Evolutionary conservation across 139 green algal genomes (phyloP).

Genomic region (Trebouxia sp.): DNA sequence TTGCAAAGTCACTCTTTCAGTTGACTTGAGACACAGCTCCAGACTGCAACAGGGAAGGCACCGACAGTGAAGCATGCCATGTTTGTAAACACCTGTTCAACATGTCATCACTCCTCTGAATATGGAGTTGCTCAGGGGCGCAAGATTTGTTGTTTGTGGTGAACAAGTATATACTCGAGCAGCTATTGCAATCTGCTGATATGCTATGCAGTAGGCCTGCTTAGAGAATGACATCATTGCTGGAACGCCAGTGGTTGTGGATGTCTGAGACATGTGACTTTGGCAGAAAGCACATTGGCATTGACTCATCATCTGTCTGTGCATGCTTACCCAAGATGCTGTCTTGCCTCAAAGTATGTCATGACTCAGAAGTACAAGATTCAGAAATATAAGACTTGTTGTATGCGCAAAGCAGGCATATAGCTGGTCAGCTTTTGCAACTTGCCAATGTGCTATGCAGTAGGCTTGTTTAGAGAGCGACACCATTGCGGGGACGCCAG

Average conservation of each 20-base stretch:
- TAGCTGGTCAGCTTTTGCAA: background rate
- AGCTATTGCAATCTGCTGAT: background rate
- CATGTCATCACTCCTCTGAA: too few relatives aligned
- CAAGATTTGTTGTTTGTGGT: too few relatives aligned
- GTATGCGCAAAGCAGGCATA: background rate
- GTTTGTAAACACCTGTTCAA: too few relatives aligned
- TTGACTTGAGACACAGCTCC: too few relatives aligned
- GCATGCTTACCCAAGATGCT: too few relatives aligned
- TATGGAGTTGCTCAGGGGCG: too few relatives aligned
- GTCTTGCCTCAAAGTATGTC: too few relatives aligned
- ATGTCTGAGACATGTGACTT: background rate
- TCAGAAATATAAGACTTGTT: too few relatives aligned
- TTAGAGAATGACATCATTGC: slow-evolving; percentile 35
- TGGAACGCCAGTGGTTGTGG: background rate
- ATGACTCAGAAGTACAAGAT: too few relatives aligned
- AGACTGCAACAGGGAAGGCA: background rate
- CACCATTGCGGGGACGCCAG: slow-evolving; percentile 13
- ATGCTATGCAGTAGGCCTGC: slow-evolving; percentile 14
- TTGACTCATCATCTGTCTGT: too few relatives aligned
- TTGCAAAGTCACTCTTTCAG: too few relatives aligned
- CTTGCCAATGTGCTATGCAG: background rate
- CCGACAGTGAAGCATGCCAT: too few relatives aligned
- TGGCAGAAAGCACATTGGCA: background rate
- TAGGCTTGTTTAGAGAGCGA: slow-evolving; percentile 46
- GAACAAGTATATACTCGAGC: background rate